These are phyloP conservation scores for Pythium dissimile DNA, from an alignment of 352 stramenopile species.

Conservation along the genomic window DNA sequence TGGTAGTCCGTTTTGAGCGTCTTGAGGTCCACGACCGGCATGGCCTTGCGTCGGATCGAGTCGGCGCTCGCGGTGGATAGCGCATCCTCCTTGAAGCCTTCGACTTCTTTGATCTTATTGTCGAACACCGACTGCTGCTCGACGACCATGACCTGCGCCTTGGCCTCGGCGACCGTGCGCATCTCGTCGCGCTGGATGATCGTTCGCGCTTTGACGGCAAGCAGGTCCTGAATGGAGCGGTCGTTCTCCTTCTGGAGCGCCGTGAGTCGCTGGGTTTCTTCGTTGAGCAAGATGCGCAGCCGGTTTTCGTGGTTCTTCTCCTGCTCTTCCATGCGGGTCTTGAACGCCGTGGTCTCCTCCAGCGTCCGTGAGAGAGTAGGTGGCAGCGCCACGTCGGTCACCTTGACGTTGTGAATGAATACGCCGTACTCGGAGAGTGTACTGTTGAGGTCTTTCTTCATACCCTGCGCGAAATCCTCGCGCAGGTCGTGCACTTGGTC, in stretches of 20 bases:
- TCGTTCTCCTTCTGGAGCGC: conserved; percentile 80
- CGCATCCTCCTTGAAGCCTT: conserved; percentile 66
- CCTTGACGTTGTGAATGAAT: conserved; percentile 87
- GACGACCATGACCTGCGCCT: conserved; percentile 69
- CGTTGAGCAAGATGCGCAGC: conserved; percentile 78
- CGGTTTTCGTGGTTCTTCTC: conserved; percentile 90
- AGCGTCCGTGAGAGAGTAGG: conserved; percentile 58
- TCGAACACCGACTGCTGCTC: conserved; percentile 47
- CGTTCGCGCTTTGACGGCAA: conserved; percentile 59
- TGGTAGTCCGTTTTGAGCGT: conserved; percentile 59
- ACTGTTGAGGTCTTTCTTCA: conserved; percentile 80
- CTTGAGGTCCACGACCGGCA: conserved; percentile 52
- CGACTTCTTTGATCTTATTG: conserved; percentile 70
- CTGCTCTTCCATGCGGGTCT: conserved; percentile 86
- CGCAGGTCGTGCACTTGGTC: conserved; percentile 80
- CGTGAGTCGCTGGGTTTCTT: conserved; percentile 81
- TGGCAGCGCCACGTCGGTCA: conserved; percentile 80
- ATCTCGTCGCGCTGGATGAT: conserved; percentile 78
- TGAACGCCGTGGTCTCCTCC: conserved; percentile 84
- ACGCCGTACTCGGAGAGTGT: conserved; percentile 73
- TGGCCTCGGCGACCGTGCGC: conserved; percentile 67
- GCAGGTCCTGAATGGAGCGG: conserved; percentile 67
- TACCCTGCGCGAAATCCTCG: conserved; percentile 76
- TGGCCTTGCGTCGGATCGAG: conserved; percentile 55
- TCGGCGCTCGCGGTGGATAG: conserved; percentile 46